A percentile compares a stretch with the other conserved stretches of the same genome.
Evolutionary conservation across 2,329 filamentous ascomycete genomes (phyloP).

Genomic region (Hyphodiscus sp.): DNA sequence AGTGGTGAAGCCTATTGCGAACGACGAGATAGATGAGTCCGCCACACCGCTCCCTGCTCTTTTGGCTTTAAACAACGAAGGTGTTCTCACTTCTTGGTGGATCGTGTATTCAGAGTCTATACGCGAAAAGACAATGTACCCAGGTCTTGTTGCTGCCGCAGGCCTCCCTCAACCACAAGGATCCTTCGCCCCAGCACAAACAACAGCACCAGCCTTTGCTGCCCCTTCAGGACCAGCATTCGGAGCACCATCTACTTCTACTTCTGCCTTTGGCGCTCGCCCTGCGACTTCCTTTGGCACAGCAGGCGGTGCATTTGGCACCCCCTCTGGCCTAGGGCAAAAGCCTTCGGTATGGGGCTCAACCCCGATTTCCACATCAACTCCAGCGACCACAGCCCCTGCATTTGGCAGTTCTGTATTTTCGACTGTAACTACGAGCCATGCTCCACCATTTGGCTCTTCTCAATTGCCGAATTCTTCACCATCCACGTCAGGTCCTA

Average conservation of each 20-base stretch:
- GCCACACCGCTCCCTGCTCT: conserved; percentile 75
- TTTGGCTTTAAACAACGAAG: conserved; percentile 83
- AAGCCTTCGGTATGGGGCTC: conserved; percentile 47
- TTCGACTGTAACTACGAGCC: conserved; percentile 31
- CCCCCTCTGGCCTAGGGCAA: conserved; percentile 39
- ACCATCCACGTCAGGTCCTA: conserved; percentile 30
- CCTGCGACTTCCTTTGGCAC: conserved; percentile 33
- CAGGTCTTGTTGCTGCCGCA: conserved; percentile 52
- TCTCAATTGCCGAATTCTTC: conserved; percentile 23
- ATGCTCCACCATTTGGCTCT: conserved; percentile 41
- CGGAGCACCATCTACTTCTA: conserved; percentile 28
- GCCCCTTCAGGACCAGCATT: conserved; percentile 28
- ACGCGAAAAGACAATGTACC: conserved; percentile 64
- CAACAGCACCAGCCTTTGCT: conserved; percentile 26
- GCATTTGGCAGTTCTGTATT: conserved; percentile 45
- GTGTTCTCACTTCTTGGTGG: conserved; percentile 83
- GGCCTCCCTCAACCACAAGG: conserved; percentile 12
- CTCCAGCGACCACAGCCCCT: conserved; percentile 21
- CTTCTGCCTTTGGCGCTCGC: conserved; percentile 31
- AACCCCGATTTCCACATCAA: conserved; percentile 28
- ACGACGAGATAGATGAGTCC: conserved; percentile 74
- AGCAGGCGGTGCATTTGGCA: conserved; percentile 29
- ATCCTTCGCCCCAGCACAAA: conserved; percentile 19
- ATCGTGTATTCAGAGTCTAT: conserved; percentile 85
- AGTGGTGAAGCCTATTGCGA: conserved; percentile 69